Percentiles rank a stretch among this genome's conserved stretches.
These are phyloP conservation scores for Clathrus columnatus DNA, from an alignment of 768 basidiomycete genomes.

Conservation along the genomic window DNA sequence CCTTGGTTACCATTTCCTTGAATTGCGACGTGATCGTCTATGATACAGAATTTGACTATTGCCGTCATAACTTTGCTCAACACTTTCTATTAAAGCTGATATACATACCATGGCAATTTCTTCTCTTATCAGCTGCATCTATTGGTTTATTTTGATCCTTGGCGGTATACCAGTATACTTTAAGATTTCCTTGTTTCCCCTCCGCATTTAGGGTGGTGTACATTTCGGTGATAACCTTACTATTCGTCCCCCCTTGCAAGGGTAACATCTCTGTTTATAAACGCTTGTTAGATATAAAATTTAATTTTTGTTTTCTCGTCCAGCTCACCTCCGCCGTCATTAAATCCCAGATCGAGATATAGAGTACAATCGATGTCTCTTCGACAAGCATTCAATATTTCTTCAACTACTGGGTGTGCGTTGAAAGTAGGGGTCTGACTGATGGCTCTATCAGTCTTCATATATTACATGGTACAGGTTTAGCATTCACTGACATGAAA, in stretches of 20 bases:
- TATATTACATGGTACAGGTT: background rate
- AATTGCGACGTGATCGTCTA: conserved; percentile 58
- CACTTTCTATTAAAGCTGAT: background rate
- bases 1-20: conserved; percentile 65
- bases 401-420: conserved; percentile 51
- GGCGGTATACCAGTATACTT: conserved; percentile 52
- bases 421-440: conserved; percentile 68
- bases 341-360: conserved; percentile 51
- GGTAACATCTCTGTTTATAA: conserved; percentile 53
- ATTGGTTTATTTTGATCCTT: conserved; percentile 59
- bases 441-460: background rate
- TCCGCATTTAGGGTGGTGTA: conserved; percentile 40
- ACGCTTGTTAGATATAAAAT: conserved; percentile 30
- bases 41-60: conserved; percentile 54
- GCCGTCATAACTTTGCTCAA: background rate
- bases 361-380: conserved; percentile 52
- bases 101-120: conserved; percentile 54
- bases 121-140: conserved; percentile 55
- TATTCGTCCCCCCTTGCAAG: conserved; percentile 65
- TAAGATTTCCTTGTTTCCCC: conserved; percentile 36
- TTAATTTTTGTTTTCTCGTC: background rate
- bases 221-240: conserved; percentile 53
- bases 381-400: conserved; percentile 49
- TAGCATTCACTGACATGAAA: conserved; percentile 43
- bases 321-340: conserved; percentile 17